Evolutionary conservation across 208 protist genomes (phyloP).

Genomic region (Endotrypanum monterogeii): DNA sequence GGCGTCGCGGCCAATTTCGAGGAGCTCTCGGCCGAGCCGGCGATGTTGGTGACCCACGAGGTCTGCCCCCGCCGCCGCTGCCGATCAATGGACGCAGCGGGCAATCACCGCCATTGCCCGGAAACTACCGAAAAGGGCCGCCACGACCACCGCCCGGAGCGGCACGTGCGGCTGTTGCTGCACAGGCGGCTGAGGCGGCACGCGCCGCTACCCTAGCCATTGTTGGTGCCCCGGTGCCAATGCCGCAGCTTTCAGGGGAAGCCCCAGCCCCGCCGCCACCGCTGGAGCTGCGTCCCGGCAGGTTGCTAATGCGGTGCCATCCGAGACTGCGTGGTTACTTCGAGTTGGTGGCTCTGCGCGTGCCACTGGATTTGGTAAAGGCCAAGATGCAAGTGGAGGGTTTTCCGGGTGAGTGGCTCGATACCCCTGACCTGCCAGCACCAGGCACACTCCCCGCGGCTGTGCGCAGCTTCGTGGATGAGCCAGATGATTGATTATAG

Average conservation of each 20-base stretch:
- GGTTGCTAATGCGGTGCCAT: constrained; percentile 44
- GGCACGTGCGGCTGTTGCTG: constrained; percentile 11
- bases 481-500: constrained; percentile 36
- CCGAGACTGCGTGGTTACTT: constrained; percentile 69
- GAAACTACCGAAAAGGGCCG: constrained; percentile 15
- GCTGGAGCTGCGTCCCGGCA: constrained; percentile 31
- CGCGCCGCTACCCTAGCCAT: constrained; percentile 21
- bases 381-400: constrained; percentile 67
- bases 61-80: not conserved
- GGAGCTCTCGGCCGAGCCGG: not conserved
- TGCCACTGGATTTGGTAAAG: constrained; percentile 46
- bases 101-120: constrained; percentile 7
- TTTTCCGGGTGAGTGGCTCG: constrained; percentile 57
- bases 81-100: not conserved
- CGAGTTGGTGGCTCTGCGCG: constrained; percentile 56
- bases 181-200: constrained; percentile 22
- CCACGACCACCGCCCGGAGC: constrained; percentile 14
- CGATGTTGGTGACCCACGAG: not conserved
- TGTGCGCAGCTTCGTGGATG: constrained; percentile 37
- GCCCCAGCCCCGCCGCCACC: constrained; percentile 45
- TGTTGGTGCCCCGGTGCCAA: constrained; percentile 19
- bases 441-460: constrained; percentile 33
- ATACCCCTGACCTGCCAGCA: constrained; percentile 55
- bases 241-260: constrained; percentile 15
- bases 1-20: constrained; percentile 1